Evolutionary conservation across 352 stramenopile genomes (phyloP), one percentile per base, ranked within the genome.

Genomic region (Phytophthora constricta): DNA sequence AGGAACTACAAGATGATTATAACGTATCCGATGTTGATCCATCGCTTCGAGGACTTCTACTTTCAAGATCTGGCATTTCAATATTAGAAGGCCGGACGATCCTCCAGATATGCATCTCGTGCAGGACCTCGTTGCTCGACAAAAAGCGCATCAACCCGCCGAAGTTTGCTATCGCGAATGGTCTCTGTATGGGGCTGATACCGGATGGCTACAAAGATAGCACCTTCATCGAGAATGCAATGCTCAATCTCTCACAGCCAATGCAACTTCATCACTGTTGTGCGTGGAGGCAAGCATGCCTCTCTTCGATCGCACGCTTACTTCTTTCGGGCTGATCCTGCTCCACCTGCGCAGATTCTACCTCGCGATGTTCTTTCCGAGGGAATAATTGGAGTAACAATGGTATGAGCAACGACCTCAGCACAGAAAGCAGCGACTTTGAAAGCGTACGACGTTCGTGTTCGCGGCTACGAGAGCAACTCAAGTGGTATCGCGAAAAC

Each of bases 231-330:
- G 49, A 66, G n/a, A 48, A 50, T 42, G 14, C 22, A 16, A 60
- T 66, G 41, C 22, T 66, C 4, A 60, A 64, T 42, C 17, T 64
- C n/a, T 25, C 49, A 19, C 58, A 56, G 14, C 41, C 58, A n/a
- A 60, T 23, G 20, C 49, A 45, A n/a, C 8, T 66, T 60, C 10
- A 43, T 60, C n/a, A 39, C 49, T 37, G 49, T 66, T 14, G 28
- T 66, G 7, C 58, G 49, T 37, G 41, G 28, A 49, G 7, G n/a
- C n/a, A 54, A 43, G 11, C 48, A 55, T 19, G 2, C 34, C 1
- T 59, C 28, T 2, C 27, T 60, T 22, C 49, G 58, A 2, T 66
- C 58, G 1, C 49, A 52, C 13, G 58, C 58, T 5, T 66, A 64
- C n/a, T 66, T 37, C n/a, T 53, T 59, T 43, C 19, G 58, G n/a